Evolutionary conservation across 441 rosid species (phyloP).

Genomic region (Populus hybrid): DNA sequence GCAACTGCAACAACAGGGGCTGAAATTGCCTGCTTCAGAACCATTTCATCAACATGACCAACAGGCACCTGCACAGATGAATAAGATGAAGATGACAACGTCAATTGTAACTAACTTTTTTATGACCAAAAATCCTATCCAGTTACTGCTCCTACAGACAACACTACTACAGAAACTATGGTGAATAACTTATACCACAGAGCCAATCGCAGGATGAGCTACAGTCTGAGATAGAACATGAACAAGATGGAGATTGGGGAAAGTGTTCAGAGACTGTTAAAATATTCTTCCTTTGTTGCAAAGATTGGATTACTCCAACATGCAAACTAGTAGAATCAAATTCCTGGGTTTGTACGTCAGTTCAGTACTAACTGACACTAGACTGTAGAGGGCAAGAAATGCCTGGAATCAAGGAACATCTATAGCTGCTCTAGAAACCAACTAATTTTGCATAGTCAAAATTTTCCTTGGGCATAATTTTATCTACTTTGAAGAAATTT

Average conservation of each 20-base stretch:
- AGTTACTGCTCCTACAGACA: neutral
- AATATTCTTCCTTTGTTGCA: neutral
- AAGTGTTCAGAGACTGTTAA: neutral
- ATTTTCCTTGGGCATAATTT: too few species aligned
- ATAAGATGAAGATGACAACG: slow-evolving; percentile 17
- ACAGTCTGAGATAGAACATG: neutral
- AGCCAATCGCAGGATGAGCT: neutral
- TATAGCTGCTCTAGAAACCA: neutral
- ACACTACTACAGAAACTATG: slow-evolving; percentile 2
- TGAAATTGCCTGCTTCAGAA: slow-evolving; percentile 63
- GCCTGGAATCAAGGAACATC: neutral
- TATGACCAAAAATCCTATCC: neutral
- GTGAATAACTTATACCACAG: neutral
- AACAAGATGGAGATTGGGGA: neutral
- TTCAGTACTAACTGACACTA: neutral
- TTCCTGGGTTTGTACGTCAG: neutral
- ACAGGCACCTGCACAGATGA: slow-evolving; percentile 58
- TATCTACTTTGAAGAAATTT: too few species aligned
- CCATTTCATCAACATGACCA: slow-evolving; percentile 53
- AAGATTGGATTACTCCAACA: neutral
- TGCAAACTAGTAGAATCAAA: neutral
- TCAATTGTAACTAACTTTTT: slow-evolving; percentile 3
- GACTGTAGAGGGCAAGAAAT: neutral
- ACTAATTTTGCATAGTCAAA: neutral
- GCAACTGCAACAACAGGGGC: slow-evolving; percentile 84